Base-by-base conservation (phyloP, 306 rosid species). In the Castanospermum australe region DNA sequence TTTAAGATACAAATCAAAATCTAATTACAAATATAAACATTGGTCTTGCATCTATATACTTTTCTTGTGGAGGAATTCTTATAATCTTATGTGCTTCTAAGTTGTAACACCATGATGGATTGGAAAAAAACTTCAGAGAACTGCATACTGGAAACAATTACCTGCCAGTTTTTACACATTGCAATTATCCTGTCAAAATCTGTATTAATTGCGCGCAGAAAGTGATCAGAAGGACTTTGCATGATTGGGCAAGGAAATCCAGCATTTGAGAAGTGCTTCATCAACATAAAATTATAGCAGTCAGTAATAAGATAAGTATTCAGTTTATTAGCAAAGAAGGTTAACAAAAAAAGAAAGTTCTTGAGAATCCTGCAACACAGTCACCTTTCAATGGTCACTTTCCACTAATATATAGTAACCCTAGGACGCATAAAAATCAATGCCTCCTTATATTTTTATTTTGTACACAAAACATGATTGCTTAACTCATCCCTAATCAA, bases 161-260 rank as follows among this genome's bases (percentile, higher is more conserved):
- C 99, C 99, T 96, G 96, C 99, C 99, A 96, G 80, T 90, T 93
- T 85, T 96, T 96, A 87, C 99, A 96, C 94, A 88, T 96, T 13
- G 97, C 96, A 74, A 96, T 96, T 78, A 96, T 96, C 86, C 98
- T 90, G 88, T 96, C 99, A 28, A 96, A 96, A 78, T 96, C 97
- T 17, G 99, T 90, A 87, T 96, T 96, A 75, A 96, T 93, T 57
- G 99, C 99, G 0, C 99, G 98, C 69, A 96, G 75, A 83, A 96
- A 96, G 86, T 96, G 99, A 84, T 96, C 99, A 5, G 99, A 93
- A 74, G 99, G 99, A 80, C 99, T 96, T 96, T 96, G 99, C 99
- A 96, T 96, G 82, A 96, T 96, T 42, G 99, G 99, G 78, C 99
- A 96, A 42, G 99, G 99, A 79, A 96, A 96, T 90, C 99, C 99